Base-by-base conservation (phyloP, 495 filamentous ascomycete genomes). In the Xanthoparmelia taractica region DNA sequence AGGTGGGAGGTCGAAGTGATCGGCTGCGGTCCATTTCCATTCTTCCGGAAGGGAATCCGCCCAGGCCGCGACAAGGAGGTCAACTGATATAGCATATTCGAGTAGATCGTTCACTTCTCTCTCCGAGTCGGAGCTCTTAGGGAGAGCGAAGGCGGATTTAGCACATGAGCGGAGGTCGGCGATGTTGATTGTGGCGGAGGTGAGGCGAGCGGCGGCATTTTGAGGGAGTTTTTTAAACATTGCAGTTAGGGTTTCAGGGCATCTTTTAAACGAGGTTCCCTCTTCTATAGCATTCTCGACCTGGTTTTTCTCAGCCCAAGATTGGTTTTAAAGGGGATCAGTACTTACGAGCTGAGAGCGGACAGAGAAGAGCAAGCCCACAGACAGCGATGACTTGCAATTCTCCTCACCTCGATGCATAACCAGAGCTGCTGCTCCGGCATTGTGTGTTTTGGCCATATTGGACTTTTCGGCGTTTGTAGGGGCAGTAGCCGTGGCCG, bases 1-100 rank as follows among this genome's bases (percentile, higher is more conserved):
- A 0, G 38, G 40, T 4, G 66, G 66, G 47, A 60, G 47, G n/a
- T 68, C 66, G 38, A 80, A 76, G 11, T 67, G 65, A 18, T 67
- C 67, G 20, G 76, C 75, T 23, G 69, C 62, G 18, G 63, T 61
- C 20, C 70, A 73, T 0, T 63, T 59, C 77, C 66, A 67, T 43
- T 60, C 48, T 27, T 65, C 52, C 25, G 62, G 57, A 6, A 67
- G 31, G 15, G 34, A 34, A 8, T 67, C 57, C 11, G 66, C 33
- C 66, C 66, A 67, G 6, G 62, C 62, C 29, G 66, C 62, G 18
- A 65, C 52, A 8, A 67, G 62, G 36, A 67, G 66, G 54, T 67
- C 66, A 37, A 67, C 63, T 17, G 62, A 52, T 50, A 67, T 59
- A 18, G 66, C 62, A 25, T 67, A 67, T 25, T 67, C 62, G n/a